These are phyloP conservation scores for Irpex lacteus DNA, from an alignment of 1,284 basidiomycete genomes.

Conservation along the genomic window DNA sequence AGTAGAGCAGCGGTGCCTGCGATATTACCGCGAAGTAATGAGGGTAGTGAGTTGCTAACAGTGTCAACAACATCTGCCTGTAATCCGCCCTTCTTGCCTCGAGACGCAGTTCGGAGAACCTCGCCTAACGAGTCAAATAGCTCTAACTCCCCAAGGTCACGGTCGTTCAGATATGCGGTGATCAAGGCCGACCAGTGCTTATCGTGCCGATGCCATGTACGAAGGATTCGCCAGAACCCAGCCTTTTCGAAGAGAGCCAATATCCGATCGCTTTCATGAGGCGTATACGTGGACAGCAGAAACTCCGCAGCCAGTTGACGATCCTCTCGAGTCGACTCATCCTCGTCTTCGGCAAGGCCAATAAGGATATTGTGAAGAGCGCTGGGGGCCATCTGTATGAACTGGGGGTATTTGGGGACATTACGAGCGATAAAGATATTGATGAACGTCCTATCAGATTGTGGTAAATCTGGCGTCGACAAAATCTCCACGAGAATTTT, in stretches of 20 bases:
- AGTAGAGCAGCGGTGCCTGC: constrained; percentile 73
- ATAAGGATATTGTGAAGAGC: constrained; percentile 77
- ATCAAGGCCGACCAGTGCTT: constrained; percentile 76
- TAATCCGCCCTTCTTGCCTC: constrained; percentile 42
- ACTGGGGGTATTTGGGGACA: constrained; percentile 95
- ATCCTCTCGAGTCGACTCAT: constrained; percentile 82
- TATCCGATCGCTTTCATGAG: constrained; percentile 72
- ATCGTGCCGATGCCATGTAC: constrained; percentile 76
- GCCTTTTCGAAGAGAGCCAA: constrained; percentile 76
- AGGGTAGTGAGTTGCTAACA: constrained; percentile 57
- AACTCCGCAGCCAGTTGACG: constrained; percentile 95
- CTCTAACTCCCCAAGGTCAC: constrained; percentile 56
- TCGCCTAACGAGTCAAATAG: constrained; percentile 66
- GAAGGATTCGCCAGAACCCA: constrained; percentile 88
- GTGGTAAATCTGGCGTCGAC: constrained; percentile 50
- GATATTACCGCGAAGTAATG: constrained; percentile 63
- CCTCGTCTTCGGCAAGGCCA: constrained; percentile 72
- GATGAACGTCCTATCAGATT: constrained; percentile 76
- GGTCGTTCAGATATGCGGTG: constrained; percentile 75
- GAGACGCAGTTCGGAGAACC: constrained; percentile 49
- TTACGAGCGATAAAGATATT: constrained; percentile 97
- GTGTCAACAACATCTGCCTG: constrained; percentile 51
- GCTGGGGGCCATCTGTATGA: constrained; percentile 69
- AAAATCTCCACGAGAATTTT: constrained; percentile 85
- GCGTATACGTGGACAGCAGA: constrained; percentile 90